Evolutionary conservation across 2,329 filamentous ascomycete species (phyloP).

Genomic region (Aureobasidium vineae): DNA sequence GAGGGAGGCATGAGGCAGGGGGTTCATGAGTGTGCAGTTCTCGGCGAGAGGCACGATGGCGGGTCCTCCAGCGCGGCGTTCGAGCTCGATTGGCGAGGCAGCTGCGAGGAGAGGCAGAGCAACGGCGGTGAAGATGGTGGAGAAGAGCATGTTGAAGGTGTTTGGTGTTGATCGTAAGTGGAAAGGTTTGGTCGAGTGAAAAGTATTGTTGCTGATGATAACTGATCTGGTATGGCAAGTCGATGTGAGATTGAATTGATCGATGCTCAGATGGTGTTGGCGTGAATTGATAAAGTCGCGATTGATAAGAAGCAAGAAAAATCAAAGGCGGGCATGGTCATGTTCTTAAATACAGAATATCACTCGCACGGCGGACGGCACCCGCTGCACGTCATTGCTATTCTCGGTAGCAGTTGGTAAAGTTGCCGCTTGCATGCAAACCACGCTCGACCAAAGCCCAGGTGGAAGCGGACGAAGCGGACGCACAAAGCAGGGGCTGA

Average conservation of each 20-base stretch:
- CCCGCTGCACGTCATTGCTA: constrained; percentile 24
- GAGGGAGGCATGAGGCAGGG: constrained; percentile 31
- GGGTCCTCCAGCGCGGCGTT: constrained; percentile 40
- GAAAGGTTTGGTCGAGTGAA: not conserved
- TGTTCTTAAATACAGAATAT: not conserved
- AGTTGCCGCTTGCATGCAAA: constrained; percentile 5
- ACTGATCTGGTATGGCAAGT: not conserved
- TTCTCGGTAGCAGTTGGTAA: constrained; percentile 21
- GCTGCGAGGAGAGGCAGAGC: constrained; percentile 20
- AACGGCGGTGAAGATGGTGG: constrained; percentile 13
- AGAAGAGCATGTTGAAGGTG: constrained; percentile 22
- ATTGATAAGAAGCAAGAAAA: not conserved
- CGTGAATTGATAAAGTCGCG: constrained; percentile 6
- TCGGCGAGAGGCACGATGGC: constrained; percentile 37
- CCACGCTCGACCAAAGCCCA: not conserved
- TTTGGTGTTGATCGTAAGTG: not conserved
- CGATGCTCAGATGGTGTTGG: constrained; percentile 1
- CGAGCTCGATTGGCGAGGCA: constrained; percentile 22
- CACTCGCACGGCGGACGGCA: constrained; percentile 5
- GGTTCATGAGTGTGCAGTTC: constrained; percentile 39
- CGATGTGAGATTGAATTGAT: constrained; percentile 3
- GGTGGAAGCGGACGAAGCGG: not conserved
- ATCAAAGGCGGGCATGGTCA: not conserved
- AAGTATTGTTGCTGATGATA: not conserved
- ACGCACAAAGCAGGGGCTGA: constrained; percentile 22